Conservation (phyloP, 2,329 filamentous ascomycete genomes). For the Alternaria solani region DNA sequence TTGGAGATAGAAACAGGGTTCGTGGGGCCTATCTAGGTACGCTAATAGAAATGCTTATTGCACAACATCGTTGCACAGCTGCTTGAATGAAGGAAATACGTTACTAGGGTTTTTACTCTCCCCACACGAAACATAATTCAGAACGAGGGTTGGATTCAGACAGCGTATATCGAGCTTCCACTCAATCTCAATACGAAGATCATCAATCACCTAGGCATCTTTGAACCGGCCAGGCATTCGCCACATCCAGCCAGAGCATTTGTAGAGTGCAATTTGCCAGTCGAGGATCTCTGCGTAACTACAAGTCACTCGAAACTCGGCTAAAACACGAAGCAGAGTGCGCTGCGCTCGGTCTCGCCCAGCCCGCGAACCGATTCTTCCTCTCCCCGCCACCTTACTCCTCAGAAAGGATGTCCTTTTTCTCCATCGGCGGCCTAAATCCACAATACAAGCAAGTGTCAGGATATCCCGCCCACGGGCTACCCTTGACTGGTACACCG, state of each 20-base stretch:
- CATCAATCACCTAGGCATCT: background rate
- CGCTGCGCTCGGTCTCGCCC: background rate
- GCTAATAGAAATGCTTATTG: no score
- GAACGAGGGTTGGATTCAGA: background rate
- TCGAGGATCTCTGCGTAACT: background rate
- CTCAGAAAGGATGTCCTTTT: constrained; percentile 14
- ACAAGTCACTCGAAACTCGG: background rate
- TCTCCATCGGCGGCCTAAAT: constrained; percentile 26
- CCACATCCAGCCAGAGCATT: background rate
- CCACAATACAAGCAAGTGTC: constrained; percentile 35
- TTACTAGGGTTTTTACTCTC: background rate
- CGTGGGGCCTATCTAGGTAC: no score
- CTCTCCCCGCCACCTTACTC: background rate
- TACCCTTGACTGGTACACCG: constrained; percentile 34
- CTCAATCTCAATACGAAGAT: background rate
- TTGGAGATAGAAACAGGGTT: no score
- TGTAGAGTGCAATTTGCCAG: background rate
- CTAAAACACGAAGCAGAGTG: background rate
- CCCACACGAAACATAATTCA: background rate
- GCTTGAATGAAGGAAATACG: background rate
- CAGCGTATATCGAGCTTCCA: background rate
- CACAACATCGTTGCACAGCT: no score
- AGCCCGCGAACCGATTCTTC: background rate
- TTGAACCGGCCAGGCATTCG: background rate
- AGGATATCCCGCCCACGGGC: constrained; percentile 41